Conservation (phyloP, 2,329 filamentous ascomycete genomes). For the Xylaria sp. region DNA sequence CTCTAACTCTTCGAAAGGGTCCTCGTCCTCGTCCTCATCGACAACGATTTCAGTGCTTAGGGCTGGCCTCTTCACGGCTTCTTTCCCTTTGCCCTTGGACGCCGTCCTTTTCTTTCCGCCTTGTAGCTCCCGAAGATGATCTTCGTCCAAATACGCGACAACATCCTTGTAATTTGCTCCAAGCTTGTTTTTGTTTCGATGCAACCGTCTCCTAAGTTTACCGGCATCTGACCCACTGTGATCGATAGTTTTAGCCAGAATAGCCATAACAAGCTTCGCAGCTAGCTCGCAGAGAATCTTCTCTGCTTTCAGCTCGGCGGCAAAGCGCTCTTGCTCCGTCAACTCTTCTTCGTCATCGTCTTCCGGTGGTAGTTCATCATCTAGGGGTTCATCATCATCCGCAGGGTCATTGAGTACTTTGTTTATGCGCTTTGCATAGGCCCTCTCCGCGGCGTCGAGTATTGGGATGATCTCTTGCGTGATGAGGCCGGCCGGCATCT, state of each 20-base stretch:
- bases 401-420: constrained; percentile 71
- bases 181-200: constrained; percentile 82
- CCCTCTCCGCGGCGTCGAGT: constrained; percentile 80
- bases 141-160: constrained; percentile 80
- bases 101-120: constrained; percentile 57
- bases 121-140: constrained; percentile 63
- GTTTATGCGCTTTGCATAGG: constrained; percentile 76
- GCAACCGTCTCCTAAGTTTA: constrained; percentile 75
- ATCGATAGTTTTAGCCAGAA: constrained; percentile 81
- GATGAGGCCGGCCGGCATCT: constrained; percentile 71
- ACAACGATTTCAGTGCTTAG: constrained; percentile 60
- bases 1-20: constrained; percentile 60
- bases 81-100: constrained; percentile 57
- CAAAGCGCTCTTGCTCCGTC: constrained; percentile 68
- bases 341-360: constrained; percentile 66
- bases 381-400: constrained; percentile 79
- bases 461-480: constrained; percentile 77
- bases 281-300: constrained; percentile 87
- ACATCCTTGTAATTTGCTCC: constrained; percentile 89
- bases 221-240: constrained; percentile 67
- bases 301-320: constrained; percentile 79
- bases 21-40: constrained; percentile 57
- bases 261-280: constrained; percentile 83
- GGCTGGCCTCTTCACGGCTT: constrained; percentile 54
- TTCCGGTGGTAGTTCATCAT: constrained; percentile 70